Percentiles rank a stretch among this genome's conserved stretches.
phyloP scores from a whole-genome alignment of 257 asterid genomes.

The Solanum chiquidenum region DNA sequence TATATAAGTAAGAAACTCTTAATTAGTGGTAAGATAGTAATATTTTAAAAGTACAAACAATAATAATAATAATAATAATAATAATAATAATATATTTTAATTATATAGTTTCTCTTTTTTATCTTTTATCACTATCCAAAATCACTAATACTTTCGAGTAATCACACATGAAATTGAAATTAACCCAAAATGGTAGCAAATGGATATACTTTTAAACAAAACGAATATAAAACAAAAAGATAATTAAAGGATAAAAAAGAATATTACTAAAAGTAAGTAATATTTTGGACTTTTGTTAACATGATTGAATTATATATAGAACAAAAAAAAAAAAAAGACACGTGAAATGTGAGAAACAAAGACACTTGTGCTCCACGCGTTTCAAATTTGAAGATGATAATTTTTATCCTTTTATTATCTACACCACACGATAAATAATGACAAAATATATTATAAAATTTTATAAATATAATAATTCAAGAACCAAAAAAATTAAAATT shows the following conservation, averaged over 20 bases:
- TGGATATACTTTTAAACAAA: background rate
- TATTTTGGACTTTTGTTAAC: background rate
- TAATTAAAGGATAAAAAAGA: background rate
- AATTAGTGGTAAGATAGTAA: too few species aligned
- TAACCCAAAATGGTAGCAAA: background rate
- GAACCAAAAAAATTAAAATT: too few species aligned
- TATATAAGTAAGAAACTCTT: too few species aligned
- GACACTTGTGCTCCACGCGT: constrained; percentile 1
- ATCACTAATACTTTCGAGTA: background rate
- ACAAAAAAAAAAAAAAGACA: background rate
- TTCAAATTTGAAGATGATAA: background rate
- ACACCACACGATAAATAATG: background rate
- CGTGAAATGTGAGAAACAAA: background rate
- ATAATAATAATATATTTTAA: too few species aligned
- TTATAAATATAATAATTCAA: background rate
- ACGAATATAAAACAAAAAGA: background rate
- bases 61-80: too few species aligned
- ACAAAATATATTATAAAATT: background rate
- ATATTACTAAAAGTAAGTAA: too few species aligned
- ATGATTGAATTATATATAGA: background rate
- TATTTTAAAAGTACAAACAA: too few species aligned
- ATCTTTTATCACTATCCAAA: too few species aligned
- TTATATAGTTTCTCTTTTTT: too few species aligned
- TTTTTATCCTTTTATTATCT: constrained; percentile 1
- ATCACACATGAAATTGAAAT: background rate